phyloP scores from a whole-genome alignment of 108 stramenopile genomes.

The Nannochloropsis gaditana region DNA sequence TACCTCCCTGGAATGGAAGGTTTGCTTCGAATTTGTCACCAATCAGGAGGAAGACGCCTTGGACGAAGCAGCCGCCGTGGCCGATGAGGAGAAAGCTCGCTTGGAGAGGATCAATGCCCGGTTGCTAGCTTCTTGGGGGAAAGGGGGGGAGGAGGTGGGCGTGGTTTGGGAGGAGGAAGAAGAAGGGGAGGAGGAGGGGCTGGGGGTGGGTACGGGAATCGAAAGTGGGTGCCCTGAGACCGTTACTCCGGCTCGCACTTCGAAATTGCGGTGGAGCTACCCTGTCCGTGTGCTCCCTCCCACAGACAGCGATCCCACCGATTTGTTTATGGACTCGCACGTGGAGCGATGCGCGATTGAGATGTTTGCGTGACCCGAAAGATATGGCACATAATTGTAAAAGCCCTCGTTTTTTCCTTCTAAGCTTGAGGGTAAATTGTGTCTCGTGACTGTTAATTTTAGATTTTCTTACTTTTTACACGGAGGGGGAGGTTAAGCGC shows the following conservation, averaged over 20 bases:
- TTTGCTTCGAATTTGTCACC: constrained; percentile 18
- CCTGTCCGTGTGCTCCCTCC: neutral
- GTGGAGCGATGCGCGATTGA: neutral
- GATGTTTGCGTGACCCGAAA: neutral
- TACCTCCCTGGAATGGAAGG: neutral
- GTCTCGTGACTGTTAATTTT: too few relatives aligned
- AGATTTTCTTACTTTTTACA: too few relatives aligned
- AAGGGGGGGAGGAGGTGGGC: neutral
- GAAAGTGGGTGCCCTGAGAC: neutral
- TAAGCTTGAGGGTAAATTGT: too few relatives aligned
- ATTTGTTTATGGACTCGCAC: constrained; percentile 2
- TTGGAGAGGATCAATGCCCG: neutral
- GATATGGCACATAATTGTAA: too few relatives aligned
- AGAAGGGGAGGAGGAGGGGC: neutral
- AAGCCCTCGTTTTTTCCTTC: too few relatives aligned
- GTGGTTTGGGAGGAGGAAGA: neutral
- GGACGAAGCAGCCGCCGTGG: neutral
- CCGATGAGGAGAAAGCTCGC: neutral
- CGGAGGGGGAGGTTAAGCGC: too few relatives aligned
- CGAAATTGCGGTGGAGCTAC: neutral
- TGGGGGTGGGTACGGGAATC: neutral
- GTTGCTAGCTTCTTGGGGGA: neutral
- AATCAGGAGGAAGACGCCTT: neutral
- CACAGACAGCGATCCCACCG: neutral
- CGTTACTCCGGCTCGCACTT: neutral